These are phyloP conservation scores for Aspergillus tanneri DNA, from an alignment of 2,329 filamentous ascomycete genomes.

Conservation along the genomic window DNA sequence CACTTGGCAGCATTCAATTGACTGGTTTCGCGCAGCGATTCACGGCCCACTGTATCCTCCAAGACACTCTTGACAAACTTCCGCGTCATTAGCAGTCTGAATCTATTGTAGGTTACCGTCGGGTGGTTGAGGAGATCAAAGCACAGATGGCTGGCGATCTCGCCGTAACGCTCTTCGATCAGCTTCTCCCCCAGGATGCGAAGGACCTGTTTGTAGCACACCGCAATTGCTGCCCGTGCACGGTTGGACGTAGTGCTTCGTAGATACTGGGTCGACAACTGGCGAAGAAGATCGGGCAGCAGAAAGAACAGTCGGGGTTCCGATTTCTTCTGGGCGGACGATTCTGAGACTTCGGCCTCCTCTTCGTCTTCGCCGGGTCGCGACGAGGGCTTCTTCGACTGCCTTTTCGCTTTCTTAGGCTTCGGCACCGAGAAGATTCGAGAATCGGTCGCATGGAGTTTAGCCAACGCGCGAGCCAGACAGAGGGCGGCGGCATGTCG, in stretches of 20 bases:
- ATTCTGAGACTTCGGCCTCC: conserved; percentile 67
- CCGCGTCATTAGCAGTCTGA: conserved; percentile 79
- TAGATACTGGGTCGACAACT: conserved; percentile 77
- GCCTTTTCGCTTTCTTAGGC: conserved; percentile 69
- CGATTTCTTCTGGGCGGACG: conserved; percentile 71
- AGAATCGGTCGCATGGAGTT: conserved; percentile 68
- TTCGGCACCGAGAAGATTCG: conserved; percentile 55
- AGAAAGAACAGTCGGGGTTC: conserved; percentile 70
- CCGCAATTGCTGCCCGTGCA: conserved; percentile 75
- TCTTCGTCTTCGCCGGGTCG: conserved; percentile 71
- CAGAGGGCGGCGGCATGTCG: conserved; percentile 84
- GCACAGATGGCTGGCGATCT: conserved; percentile 77
- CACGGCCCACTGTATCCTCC: conserved; percentile 76
- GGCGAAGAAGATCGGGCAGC: conserved; percentile 73
- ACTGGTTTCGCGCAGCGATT: conserved; percentile 83
- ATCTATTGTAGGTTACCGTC: conserved; percentile 78
- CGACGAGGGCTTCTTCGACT: conserved; percentile 60
- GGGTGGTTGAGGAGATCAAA: conserved; percentile 74
- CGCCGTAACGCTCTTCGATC: conserved; percentile 79
- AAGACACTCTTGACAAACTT: conserved; percentile 81
- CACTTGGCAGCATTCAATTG: conserved; percentile 78
- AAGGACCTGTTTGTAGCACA: conserved; percentile 83
- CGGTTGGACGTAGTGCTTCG: conserved; percentile 75
- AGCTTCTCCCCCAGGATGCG: conserved; percentile 74
- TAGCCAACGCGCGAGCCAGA: conserved; percentile 77